Conservation (phyloP, 2,329 filamentous ascomycete species). For the Penicillium italicum region DNA sequence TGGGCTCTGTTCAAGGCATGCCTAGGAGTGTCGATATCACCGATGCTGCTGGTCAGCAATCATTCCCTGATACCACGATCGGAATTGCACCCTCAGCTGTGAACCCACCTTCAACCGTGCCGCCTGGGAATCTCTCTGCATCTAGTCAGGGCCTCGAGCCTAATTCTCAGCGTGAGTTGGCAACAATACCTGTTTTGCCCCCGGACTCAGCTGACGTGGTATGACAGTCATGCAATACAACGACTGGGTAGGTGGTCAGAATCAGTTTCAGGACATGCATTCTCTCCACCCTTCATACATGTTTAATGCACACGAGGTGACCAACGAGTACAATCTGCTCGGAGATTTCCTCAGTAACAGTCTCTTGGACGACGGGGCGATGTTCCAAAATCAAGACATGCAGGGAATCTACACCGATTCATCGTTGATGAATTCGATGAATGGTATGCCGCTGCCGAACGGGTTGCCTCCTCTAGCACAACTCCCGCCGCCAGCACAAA, state of each 20-base stretch:
- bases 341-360: slow-evolving; percentile 95
- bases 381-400: slow-evolving; percentile 64
- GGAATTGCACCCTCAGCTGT: slow-evolving; percentile 49
- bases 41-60: slow-evolving; percentile 49
- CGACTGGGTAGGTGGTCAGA: slow-evolving; percentile 74
- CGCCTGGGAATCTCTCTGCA: slow-evolving; percentile 59
- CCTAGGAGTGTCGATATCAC: slow-evolving; percentile 56
- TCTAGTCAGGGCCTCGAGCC: slow-evolving; percentile 62
- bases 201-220: slow-evolving; percentile 26
- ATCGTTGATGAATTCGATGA: slow-evolving; percentile 48
- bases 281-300: slow-evolving; percentile 91
- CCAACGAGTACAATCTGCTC: slow-evolving; percentile 92
- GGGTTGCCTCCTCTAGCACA: slow-evolving; percentile 38
- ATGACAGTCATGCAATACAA: slow-evolving; percentile 72
- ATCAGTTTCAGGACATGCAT: slow-evolving; percentile 90
- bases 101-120: slow-evolving; percentile 61
- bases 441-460: slow-evolving; percentile 30
- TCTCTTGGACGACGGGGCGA: slow-evolving; percentile 75
- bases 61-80: slow-evolving; percentile 41
- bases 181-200: not conserved
- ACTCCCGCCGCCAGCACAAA: slow-evolving; percentile 31
- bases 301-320: slow-evolving; percentile 90
- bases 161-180: slow-evolving; percentile 68
- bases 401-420: slow-evolving; percentile 61
- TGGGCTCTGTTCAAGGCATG: slow-evolving; percentile 45